Percentiles rank a stretch among this genome's conserved stretches.
These are phyloP conservation scores for Gossypium gossypioides DNA, from an alignment of 441 rosid genomes.

Conservation along the genomic window DNA sequence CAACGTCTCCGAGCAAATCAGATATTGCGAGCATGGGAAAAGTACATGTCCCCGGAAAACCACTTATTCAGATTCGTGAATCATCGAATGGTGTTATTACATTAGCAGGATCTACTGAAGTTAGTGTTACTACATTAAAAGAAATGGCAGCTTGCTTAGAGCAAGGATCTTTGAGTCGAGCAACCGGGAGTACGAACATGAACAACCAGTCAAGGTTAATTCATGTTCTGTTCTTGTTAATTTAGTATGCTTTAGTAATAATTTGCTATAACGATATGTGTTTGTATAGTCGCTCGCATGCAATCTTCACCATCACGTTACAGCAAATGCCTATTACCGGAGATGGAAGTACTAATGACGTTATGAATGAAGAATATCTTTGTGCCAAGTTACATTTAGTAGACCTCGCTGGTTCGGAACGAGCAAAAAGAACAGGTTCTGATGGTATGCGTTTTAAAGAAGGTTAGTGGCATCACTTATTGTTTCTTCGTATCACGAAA, in stretches of 20 bases:
- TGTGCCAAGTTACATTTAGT: slow-evolving; percentile 96
- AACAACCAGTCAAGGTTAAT: slow-evolving; percentile 85
- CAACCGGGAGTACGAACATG: slow-evolving; percentile 98
- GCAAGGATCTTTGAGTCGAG: slow-evolving; percentile 85
- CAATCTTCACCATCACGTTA: slow-evolving; percentile 89
- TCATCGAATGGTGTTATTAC: slow-evolving; percentile 91
- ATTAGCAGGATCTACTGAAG: slow-evolving; percentile 93
- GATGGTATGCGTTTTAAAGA: slow-evolving; percentile 93
- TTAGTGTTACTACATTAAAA: slow-evolving; percentile 56
- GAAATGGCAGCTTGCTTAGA: slow-evolving; percentile 96
- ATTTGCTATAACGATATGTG: background rate
- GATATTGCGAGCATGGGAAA: slow-evolving; percentile 51
- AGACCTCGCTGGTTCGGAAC: slow-evolving; percentile 97
- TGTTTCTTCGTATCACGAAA: slow-evolving; percentile 5
- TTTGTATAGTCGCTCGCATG: slow-evolving; percentile 86
- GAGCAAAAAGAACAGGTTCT: slow-evolving; percentile 97
- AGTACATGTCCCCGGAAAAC: slow-evolving; percentile 63
- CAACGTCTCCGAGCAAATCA: slow-evolving; percentile 41
- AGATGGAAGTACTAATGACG: slow-evolving; percentile 42
- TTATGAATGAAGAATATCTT: slow-evolving; percentile 78
- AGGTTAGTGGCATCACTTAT: slow-evolving; percentile 41
- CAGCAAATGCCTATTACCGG: slow-evolving; percentile 83
- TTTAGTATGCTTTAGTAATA: background rate
- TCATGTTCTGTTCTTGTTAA: background rate
- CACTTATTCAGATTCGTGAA: slow-evolving; percentile 94